Conservation (phyloP, 805 yeast genomes). For the Monosporozyma siamensis region DNA sequence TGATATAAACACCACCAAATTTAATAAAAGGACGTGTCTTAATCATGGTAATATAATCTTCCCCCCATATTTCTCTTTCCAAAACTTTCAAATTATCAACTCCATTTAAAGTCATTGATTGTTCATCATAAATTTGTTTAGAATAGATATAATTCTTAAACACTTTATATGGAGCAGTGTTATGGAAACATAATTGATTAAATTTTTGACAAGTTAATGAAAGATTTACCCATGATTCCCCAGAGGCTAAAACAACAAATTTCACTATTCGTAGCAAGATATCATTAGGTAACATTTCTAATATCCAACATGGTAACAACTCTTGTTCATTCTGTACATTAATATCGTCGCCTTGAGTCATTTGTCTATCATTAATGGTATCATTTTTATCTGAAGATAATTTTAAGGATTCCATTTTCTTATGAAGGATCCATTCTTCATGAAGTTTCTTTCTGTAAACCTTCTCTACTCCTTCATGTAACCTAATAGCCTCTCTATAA, state of each 20-base stretch:
- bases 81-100: conserved; percentile 27
- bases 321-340: conserved; percentile 14
- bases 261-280: conserved; percentile 44
- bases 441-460: conserved; percentile 51
- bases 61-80: conserved; percentile 36
- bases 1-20: conserved; percentile 75
- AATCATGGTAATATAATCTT: conserved; percentile 31
- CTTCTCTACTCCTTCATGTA: conserved; percentile 50
- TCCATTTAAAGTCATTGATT: conserved; percentile 32
- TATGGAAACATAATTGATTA: conserved; percentile 48
- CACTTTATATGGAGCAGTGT: conserved; percentile 41
- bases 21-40: conserved; percentile 65
- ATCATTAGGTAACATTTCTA: conserved; percentile 48
- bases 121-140: conserved; percentile 42
- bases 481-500: conserved; percentile 62
- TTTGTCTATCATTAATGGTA: background rate
- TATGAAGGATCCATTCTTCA: conserved; percentile 32
- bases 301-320: conserved; percentile 33
- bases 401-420: conserved; percentile 12
- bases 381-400: conserved; percentile 6
- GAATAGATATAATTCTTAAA: conserved; percentile 46
- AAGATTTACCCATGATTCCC: conserved; percentile 58
- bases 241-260: conserved; percentile 37
- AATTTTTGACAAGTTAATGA: conserved; percentile 50
- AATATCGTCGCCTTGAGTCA: conserved; percentile 16